Evolutionary conservation across 2,329 filamentous ascomycete genomes (phyloP), one percentile per base, ranked within the genome.

Genomic region (Penicillium sp.): DNA sequence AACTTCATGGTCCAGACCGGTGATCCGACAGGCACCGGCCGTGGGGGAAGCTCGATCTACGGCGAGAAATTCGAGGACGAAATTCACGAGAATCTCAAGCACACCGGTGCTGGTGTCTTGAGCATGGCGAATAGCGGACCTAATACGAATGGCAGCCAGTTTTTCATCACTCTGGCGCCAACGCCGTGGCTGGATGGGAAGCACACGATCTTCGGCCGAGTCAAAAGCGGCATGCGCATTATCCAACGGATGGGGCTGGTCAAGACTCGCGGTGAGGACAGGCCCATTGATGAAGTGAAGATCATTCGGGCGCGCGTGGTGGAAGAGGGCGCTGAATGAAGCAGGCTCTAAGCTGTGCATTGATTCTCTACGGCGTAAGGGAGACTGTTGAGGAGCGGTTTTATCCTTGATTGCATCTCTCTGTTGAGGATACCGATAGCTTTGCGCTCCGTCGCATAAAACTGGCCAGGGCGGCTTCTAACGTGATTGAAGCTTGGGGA

Each of bases 161-260:
- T 97, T 71, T 97, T 97, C 67, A 83, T 98, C 57, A 97, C 93
- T 0, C 77, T 97, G 27, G 91, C 89, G 6, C 91, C 91, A 4
- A 91, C 93, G 13, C 93, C 93, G 0, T 97, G 91, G 91, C 72
- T 98, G 49, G 93, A 98, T 70, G 89, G 90, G 18, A 96, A 95
- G 70, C 91, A 98, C 68, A 95, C 90, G 9, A 94, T 98, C 57
- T 98, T 98, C 65, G 93, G 93, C 1, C 76, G 91, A 44, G 89
- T 98, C 31, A 90, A 86, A 73, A 80, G 72, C 44, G 93, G 93
- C 0, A 81, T 97, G 78, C 76, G 79, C 46, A 77, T 91, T n/a
- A 83, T 97, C 23, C 84, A 88, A 74, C 79, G 89, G 56, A 87
- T 98, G 81, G 93, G 90, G 0, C 67, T 93, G 47, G 89, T 95